phyloP scores from a whole-genome alignment of 805 yeast species.

The Metschnikowia rubicola region DNA sequence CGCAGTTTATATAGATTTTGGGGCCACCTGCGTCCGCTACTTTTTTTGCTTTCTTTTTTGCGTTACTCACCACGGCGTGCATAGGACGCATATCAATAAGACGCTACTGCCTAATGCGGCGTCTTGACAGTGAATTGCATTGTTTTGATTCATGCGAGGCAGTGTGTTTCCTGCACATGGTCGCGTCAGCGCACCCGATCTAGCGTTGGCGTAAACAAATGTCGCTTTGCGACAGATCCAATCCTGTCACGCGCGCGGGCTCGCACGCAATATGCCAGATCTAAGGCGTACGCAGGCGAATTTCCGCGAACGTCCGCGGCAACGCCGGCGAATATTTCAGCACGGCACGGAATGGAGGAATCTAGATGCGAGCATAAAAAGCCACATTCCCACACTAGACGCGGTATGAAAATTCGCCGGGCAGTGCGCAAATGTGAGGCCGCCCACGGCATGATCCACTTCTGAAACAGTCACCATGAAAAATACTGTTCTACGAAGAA shows the following conservation, averaged over 20 bases:
- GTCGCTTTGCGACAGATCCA: too few species aligned
- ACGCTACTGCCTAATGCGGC: neutral
- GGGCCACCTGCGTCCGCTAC: neutral
- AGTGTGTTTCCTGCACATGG: too few species aligned
- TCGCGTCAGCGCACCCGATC: too few species aligned
- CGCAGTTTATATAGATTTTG: constrained; percentile 9
- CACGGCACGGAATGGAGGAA: too few species aligned
- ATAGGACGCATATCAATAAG: neutral
- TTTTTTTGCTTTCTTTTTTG: neutral
- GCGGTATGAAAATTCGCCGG: neutral
- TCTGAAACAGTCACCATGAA: neutral
- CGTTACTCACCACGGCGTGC: neutral
- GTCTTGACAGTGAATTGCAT: neutral
- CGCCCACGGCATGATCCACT: neutral
- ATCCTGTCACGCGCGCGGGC: too few species aligned
- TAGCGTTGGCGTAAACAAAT: too few species aligned
- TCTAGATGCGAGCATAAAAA: neutral
- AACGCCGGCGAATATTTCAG: too few species aligned
- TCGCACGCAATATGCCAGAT: too few species aligned
- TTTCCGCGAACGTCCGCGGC: too few species aligned
- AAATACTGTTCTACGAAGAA: too few species aligned
- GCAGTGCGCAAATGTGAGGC: neutral
- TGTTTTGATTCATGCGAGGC: neutral
- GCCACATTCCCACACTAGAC: neutral
- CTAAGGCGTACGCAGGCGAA: too few species aligned